Base-by-base conservation (phyloP, 441 rosid species). In the Pelargonium exstipulatum region DNA sequence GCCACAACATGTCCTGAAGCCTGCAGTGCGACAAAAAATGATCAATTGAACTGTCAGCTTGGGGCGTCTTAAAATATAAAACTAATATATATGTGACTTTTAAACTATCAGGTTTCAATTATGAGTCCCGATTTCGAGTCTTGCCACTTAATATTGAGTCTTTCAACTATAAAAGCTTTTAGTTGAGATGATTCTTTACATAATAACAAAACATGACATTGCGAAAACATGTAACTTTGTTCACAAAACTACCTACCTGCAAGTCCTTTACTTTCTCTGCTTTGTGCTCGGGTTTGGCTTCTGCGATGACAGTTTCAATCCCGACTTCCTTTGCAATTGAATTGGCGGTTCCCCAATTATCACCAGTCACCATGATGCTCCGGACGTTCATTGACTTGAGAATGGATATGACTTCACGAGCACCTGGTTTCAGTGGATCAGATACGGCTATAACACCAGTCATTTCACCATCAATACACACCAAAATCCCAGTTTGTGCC, bases 331-430 rank as follows among this genome's bases (percentile, higher is more conserved):
- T 73, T 62, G 96, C 93, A 71, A 93, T 85, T 64, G 97, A 87
- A 68, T 81, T 87, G 17, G 98, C 97, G 48, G 98, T 93, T 67
- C 97, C 96, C 98, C 91, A 86, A 66, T 93, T 93, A 67, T 93
- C 98, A 75, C 97, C 98, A 0, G 97, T 93, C 42, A 88, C 96
- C 90, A 91, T 83, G 68, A 93, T 86, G 83, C 93, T 93, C 74
- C 62, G 72, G 60, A 93, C 86, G 16, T 83, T 78, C 97, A 93
- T 86, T 6, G 95, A 87, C 75, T 84, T 87, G 24, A 93, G 90
- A 74, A 91, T 85, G 13, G 96, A 82, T 68, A 91, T 85, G 76
- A 88, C 93, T 79, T 85, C 93, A 4, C 10, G 73, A 26, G 95
- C 92, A 9, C 85, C 85, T 0, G 93, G 90, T 64, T 91, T 93